phyloP scores from a whole-genome alignment of 192 early-diverging fungal genomes.

The Dissophora globulifera region DNA sequence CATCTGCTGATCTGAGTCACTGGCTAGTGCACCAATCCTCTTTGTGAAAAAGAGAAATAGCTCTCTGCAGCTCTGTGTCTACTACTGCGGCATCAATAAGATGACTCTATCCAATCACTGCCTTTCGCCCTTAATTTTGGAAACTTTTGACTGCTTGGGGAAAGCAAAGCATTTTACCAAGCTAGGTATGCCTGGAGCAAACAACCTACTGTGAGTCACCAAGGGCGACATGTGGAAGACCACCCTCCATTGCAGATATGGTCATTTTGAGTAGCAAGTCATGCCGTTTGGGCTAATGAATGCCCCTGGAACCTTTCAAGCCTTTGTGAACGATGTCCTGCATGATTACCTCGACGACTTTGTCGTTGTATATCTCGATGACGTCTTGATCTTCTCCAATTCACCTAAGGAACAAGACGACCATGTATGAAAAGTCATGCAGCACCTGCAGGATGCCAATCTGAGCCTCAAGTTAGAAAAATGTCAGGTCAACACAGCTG shows the following conservation, averaged over 20 bases:
- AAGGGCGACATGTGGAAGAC: constrained; percentile 53
- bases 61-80: constrained; percentile 13
- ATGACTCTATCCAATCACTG: constrained; percentile 59
- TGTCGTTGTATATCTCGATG: constrained; percentile 53
- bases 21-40: constrained; percentile 8
- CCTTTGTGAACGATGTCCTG: constrained; percentile 54
- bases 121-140: constrained; percentile 63
- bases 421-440: constrained; percentile 31
- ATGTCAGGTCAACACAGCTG: constrained; percentile 15
- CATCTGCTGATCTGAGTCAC: constrained; percentile 13
- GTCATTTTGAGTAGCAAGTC: constrained; percentile 42
- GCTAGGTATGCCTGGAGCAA: constrained; percentile 55
- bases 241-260: constrained; percentile 36
- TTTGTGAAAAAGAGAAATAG: constrained; percentile 32
- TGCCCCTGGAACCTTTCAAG: constrained; percentile 55
- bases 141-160: constrained; percentile 52
- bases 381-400: constrained; percentile 60
- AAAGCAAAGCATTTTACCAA: constrained; percentile 54
- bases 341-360: constrained; percentile 18
- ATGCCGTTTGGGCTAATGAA: constrained; percentile 57
- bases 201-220: constrained; percentile 55
- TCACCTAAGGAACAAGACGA: constrained; percentile 45
- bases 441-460: constrained; percentile 8
- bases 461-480: constrained; percentile 26
- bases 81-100: constrained; percentile 65